A percentile compares a stretch with the other conserved stretches of the same genome.
phyloP scores from a whole-genome alignment of 1,284 basidiomycete species.

The Leccinum pallidistipes region DNA sequence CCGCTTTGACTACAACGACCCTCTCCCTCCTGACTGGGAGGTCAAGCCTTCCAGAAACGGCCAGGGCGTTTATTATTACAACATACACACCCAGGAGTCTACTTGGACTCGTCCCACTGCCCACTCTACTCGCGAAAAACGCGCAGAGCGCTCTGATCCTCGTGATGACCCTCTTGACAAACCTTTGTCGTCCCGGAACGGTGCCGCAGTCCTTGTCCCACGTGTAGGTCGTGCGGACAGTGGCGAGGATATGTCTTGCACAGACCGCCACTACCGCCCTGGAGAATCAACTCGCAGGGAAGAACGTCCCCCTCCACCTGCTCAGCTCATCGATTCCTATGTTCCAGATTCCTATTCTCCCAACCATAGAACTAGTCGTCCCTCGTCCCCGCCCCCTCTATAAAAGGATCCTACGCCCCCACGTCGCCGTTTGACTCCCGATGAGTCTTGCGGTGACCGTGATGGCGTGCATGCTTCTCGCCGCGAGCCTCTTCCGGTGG shows the following conservation, averaged over 20 bases:
- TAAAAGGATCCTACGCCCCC: slow-evolving; percentile 24
- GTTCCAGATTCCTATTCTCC: slow-evolving; percentile 34
- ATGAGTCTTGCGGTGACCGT: slow-evolving; percentile 24
- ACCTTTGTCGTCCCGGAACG: slow-evolving; percentile 25
- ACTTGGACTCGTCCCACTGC: slow-evolving; percentile 58
- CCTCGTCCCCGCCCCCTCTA: slow-evolving; percentile 23
- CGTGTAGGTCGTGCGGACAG: slow-evolving; percentile 32
- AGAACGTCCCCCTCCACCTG: slow-evolving; percentile 25
- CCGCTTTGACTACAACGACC: slow-evolving; percentile 36
- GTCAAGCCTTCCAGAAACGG: slow-evolving; percentile 49
- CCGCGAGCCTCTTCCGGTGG: slow-evolving; percentile 29
- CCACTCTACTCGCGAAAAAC: slow-evolving; percentile 25
- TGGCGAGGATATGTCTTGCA: slow-evolving; percentile 40
- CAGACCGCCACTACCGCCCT: slow-evolving; percentile 68
- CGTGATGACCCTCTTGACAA: slow-evolving; percentile 31
- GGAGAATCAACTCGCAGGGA: slow-evolving; percentile 34
- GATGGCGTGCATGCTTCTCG: slow-evolving; percentile 28
- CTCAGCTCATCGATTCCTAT: slow-evolving; percentile 34
- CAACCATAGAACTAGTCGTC: slow-evolving; percentile 21
- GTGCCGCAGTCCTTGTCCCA: slow-evolving; percentile 22
- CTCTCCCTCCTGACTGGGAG: slow-evolving; percentile 65
- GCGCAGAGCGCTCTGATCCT: slow-evolving; percentile 26
- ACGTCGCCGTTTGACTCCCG: slow-evolving; percentile 23
- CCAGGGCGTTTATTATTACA: slow-evolving; percentile 57
- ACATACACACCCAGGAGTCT: slow-evolving; percentile 53